phyloP scores from a whole-genome alignment of 192 early-diverging fungal species.

The Backusella liffmaniae region DNA sequence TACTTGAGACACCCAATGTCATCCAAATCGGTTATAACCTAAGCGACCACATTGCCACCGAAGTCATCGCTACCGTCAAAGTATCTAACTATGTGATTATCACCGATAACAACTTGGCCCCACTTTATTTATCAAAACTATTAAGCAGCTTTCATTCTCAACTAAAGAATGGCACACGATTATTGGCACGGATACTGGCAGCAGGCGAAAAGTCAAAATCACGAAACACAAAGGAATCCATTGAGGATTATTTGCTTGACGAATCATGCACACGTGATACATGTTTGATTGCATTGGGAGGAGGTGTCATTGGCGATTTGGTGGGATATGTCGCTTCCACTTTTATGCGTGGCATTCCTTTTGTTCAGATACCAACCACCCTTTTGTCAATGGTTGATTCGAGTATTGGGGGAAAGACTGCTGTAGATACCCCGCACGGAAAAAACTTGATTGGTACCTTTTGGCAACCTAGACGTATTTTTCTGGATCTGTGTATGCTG shows the following conservation, averaged over 20 bases:
- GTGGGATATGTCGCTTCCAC: conserved; percentile 93
- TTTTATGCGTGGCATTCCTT: conserved; percentile 94
- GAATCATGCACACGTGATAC: conserved; percentile 88
- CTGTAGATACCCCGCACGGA: conserved; percentile 87
- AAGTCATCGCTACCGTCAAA: conserved; percentile 66
- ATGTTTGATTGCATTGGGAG: conserved; percentile 87
- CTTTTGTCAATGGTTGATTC: conserved; percentile 97
- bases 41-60: conserved; percentile 62
- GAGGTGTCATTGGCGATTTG: conserved; percentile 94
- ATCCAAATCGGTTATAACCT: conserved; percentile 84
- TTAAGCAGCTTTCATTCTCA: conserved; percentile 47
- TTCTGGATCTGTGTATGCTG: conserved; percentile 82
- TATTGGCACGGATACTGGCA: conserved; percentile 75
- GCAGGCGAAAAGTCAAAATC: conserved; percentile 90
- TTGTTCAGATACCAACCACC: conserved; percentile 93
- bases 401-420: conserved; percentile 96
- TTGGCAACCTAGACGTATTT: conserved; percentile 92
- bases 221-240: conserved; percentile 73
- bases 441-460: conserved; percentile 98
- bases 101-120: conserved; percentile 83
- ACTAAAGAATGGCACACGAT: conserved; percentile 37
- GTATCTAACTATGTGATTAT: conserved; percentile 86
- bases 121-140: conserved; percentile 66
- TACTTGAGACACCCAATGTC: conserved; percentile 52
- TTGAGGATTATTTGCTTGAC: conserved; percentile 88